Percentiles rank a stretch among this genome's conserved stretches.
Evolutionary conservation across 2,329 filamentous ascomycete species (phyloP).

Genomic region (Colletotrichum australisinense): DNA sequence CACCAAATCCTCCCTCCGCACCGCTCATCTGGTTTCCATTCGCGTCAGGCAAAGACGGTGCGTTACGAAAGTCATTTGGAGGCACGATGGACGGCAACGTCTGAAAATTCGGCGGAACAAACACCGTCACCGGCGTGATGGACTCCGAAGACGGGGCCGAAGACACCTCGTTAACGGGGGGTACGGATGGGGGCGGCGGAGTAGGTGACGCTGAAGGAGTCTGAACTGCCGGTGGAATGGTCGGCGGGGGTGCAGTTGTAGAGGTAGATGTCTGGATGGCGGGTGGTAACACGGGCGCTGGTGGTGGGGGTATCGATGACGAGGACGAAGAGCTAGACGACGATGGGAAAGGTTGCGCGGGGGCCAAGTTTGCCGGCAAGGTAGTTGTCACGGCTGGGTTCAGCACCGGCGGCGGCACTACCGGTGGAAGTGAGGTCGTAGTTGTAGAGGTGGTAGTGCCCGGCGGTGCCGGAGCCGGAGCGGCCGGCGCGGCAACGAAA

Average conservation of each 20-base stretch:
- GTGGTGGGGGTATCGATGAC: too few relatives aligned
- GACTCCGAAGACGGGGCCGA: background rate
- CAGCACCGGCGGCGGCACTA: background rate
- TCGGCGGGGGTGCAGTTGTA: background rate
- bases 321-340: too few relatives aligned
- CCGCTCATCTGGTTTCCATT: background rate
- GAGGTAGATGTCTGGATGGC: background rate
- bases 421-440: background rate
- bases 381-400: background rate
- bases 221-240: too few relatives aligned
- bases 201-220: background rate
- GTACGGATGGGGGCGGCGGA: background rate
- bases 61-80: slow-evolving; percentile 5
- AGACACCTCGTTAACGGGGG: background rate
- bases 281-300: too few relatives aligned
- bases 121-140: slow-evolving; percentile 26
- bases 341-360: too few relatives aligned
- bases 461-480: background rate
- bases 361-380: background rate
- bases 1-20: background rate
- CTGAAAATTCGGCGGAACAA: slow-evolving; percentile 17
- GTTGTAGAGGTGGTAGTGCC: background rate
- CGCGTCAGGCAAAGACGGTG: background rate
- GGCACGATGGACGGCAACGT: slow-evolving; percentile 9
- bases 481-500: background rate